phyloP scores from a whole-genome alignment of 768 basidiomycete species.

The Agrocybe chaxingu region DNA sequence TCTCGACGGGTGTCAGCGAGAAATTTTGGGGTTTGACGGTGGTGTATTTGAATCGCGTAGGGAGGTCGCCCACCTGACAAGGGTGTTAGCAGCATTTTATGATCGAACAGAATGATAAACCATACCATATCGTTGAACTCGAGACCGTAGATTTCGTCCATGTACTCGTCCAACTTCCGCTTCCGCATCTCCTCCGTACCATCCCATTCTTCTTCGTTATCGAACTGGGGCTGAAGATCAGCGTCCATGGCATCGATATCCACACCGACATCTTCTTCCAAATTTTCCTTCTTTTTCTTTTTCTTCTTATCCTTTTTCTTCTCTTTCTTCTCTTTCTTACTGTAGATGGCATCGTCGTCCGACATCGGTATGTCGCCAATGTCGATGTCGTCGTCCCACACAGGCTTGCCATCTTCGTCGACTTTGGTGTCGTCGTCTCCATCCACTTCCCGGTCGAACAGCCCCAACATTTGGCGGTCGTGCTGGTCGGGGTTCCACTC shows the following conservation, averaged over 20 bases:
- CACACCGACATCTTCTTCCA: slow-evolving; percentile 49
- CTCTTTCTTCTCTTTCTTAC: slow-evolving; percentile 4
- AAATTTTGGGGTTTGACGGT: slow-evolving; percentile 59
- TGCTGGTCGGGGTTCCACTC: slow-evolving; percentile 91
- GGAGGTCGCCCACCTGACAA: slow-evolving; percentile 76
- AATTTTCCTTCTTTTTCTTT: slow-evolving; percentile 53
- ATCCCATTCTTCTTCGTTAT: slow-evolving; percentile 70
- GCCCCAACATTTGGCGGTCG: slow-evolving; percentile 74
- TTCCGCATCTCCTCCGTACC: slow-evolving; percentile 92
- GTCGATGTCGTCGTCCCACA: slow-evolving; percentile 90
- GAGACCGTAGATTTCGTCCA: slow-evolving; percentile 87
- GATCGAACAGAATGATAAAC: background rate
- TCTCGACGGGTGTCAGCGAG: slow-evolving; percentile 78
- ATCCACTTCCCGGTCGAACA: slow-evolving; percentile 42
- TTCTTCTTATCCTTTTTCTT: slow-evolving; percentile 31
- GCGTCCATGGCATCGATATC: slow-evolving; percentile 57
- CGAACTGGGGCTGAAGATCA: slow-evolving; percentile 28
- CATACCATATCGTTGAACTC: slow-evolving; percentile 96
- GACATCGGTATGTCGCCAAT: slow-evolving; percentile 58
- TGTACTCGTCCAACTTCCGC: slow-evolving; percentile 76
- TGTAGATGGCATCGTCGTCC: slow-evolving; percentile 27
- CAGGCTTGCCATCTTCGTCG: slow-evolving; percentile 63
- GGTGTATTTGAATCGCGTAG: slow-evolving; percentile 93
- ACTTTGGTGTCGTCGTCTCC: slow-evolving; percentile 31
- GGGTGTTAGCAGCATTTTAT: slow-evolving; percentile 1